Evolutionary conservation across 2,329 filamentous ascomycete genomes (phyloP), one percentile per base, ranked within the genome.

Genomic region (Aureobasidium sp.): DNA sequence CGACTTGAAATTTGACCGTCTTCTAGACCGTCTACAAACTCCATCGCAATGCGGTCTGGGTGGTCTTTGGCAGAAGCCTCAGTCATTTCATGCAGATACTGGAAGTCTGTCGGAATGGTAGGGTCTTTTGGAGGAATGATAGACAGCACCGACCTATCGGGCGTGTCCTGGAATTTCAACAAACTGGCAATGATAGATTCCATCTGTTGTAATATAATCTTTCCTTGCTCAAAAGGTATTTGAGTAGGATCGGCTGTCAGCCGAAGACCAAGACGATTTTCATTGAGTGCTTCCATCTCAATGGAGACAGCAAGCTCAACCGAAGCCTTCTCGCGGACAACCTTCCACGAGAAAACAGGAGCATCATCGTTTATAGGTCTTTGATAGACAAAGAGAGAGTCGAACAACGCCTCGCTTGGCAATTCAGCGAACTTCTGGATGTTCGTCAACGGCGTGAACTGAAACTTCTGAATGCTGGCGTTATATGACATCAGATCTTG

Each of bases 341-440:
- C 65, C 7, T 77, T 76, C 87, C 89, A 95, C 0, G 79, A 75
- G 3, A 69, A 47, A 16, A 66, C 58, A 2, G 61, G 66, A 63
- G 51, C 39, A 62, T 60, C 39, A 21, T 16, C 61, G 59, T 66
- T 21, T 57, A 74, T 66, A 62, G 78, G 69, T 65, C 89, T 90
- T 69, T 96, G 92, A 68, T 91, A 93, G 0, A 90, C 88, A 63
- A 97, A 84, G 1, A 97, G 78, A 0, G 91, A 93, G 69, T 97
- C 91, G 67, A 97, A 96, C 0, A 94, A 78, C 0, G 81, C 77
- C 7, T 83, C 80, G 29, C 87, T 83, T 0, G 86, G 77, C 62
- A 83, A 80, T 0, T 85, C 86, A 21, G 90, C 79, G 81, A 86
- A 87, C 54, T 82, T 84, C 67, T 95, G 90, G 10, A 96, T 86